Conservation (phyloP, 2,329 filamentous ascomycete genomes). For the Eutypella sp. region DNA sequence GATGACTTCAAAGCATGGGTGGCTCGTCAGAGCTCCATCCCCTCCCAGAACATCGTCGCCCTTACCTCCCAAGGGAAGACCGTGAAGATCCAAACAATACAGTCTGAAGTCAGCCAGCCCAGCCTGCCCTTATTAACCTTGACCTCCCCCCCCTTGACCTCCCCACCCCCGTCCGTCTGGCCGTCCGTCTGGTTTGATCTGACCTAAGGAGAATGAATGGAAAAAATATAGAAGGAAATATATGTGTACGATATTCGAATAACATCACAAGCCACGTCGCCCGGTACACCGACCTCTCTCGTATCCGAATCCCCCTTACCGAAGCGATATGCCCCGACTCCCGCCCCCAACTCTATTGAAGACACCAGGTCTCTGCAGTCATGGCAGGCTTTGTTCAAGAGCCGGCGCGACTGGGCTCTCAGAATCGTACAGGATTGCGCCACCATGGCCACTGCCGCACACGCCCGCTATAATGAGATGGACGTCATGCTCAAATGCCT, state of each 20-base stretch:
- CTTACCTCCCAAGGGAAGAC: slow-evolving; percentile 82
- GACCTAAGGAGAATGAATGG: too few relatives aligned
- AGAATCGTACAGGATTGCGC: slow-evolving; percentile 64
- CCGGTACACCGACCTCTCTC: slow-evolving; percentile 37
- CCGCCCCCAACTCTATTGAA: slow-evolving; percentile 76
- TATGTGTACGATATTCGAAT: slow-evolving; percentile 86
- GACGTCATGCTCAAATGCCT: slow-evolving; percentile 74
- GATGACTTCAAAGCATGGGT: slow-evolving; percentile 85
- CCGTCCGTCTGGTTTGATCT: too few relatives aligned
- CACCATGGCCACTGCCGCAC: slow-evolving; percentile 56
- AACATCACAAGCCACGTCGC: slow-evolving; percentile 49
- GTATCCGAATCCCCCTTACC: slow-evolving; percentile 47
- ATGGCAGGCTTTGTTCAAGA: slow-evolving; percentile 85
- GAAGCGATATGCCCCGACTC: slow-evolving; percentile 52
- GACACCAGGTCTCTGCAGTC: slow-evolving; percentile 75
- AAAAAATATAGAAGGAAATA: slow-evolving; percentile 64
- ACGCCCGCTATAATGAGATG: slow-evolving; percentile 66
- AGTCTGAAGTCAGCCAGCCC: slow-evolving; percentile 72
- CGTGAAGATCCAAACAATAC: slow-evolving; percentile 73
- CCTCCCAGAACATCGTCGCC: slow-evolving; percentile 74
- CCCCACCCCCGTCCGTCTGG: too few relatives aligned
- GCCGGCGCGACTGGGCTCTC: slow-evolving; percentile 74
- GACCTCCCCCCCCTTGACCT: too few relatives aligned
- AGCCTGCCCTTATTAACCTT: too few relatives aligned
- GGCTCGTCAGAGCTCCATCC: slow-evolving; percentile 66